A percentile compares a stretch with the other conserved stretches of the same genome.
Evolutionary conservation across 495 filamentous ascomycete genomes (phyloP).

Genomic region (Penicillium psychrofluorescens): DNA sequence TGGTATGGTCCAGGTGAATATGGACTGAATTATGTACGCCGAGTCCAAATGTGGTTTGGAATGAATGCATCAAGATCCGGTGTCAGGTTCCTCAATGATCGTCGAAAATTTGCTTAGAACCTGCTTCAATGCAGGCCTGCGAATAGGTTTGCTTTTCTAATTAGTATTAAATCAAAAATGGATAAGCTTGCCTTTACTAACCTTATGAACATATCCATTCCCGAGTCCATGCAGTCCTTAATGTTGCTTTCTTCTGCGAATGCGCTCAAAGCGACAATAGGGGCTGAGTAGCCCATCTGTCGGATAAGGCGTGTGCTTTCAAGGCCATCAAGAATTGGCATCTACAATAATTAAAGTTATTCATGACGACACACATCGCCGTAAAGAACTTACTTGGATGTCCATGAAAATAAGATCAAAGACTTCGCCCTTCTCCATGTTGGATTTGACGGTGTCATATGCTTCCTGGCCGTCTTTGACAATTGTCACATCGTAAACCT

Average conservation of each 20-base stretch:
- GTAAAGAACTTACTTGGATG: slow-evolving; percentile 40
- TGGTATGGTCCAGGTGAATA: too few relatives aligned
- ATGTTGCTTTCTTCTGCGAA: slow-evolving; percentile 88
- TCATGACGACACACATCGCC: slow-evolving; percentile 1
- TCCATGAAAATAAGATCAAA: slow-evolving; percentile 95
- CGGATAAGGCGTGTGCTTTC: slow-evolving; percentile 84
- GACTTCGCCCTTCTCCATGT: slow-evolving; percentile 61
- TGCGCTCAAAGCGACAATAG: slow-evolving; percentile 86
- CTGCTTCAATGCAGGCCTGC: slow-evolving; percentile 73
- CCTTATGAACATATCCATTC: slow-evolving; percentile 65
- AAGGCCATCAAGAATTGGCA: slow-evolving; percentile 88
- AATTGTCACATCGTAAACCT: slow-evolving; percentile 68
- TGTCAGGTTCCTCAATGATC: slow-evolving; percentile 42
- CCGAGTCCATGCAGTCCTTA: slow-evolving; percentile 71
- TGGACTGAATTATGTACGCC: too few relatives aligned
- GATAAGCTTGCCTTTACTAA: neutral
- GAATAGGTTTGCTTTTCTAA: slow-evolving; percentile 64
- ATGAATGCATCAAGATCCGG: neutral
- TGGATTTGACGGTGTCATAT: slow-evolving; percentile 73
- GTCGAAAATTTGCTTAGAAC: slow-evolving; percentile 65
- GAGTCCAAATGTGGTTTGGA: too few relatives aligned
- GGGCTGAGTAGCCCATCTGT: slow-evolving; percentile 76
- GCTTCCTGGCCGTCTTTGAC: slow-evolving; percentile 88
- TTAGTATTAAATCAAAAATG: neutral
- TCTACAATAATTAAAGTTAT: slow-evolving; percentile 35